Base-by-base conservation (phyloP, 257 asterid genomes). In the Fraxinus anomala region DNA sequence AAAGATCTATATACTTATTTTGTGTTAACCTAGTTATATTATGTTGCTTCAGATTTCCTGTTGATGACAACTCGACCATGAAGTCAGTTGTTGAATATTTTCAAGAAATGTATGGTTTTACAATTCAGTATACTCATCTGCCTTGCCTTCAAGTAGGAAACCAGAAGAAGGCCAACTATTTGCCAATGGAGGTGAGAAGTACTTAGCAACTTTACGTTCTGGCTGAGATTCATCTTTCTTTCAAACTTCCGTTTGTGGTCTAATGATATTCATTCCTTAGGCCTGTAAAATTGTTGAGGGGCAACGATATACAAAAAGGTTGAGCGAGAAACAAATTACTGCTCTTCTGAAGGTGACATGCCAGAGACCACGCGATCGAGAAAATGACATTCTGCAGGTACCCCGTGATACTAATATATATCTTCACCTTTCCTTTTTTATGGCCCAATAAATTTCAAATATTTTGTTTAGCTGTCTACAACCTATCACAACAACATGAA, bases 101-200 rank as follows among this genome's bases (percentile, higher is more conserved):
- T 78, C 96, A 92, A 84, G 98, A 94, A 86, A 91, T 94, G 95
- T 94, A 96, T 78, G 99, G 84, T 67, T 96, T 93, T 87, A 88
- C 94, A 1, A 96, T 96, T 81, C 97, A 91, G 89, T 83, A 96
- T 49, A 84, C 96, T 59, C 98, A 96, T 86, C 96, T 96, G 75
- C 99, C 99, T 77, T 96, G 99, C 85, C 98, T 96, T 65, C 99
- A 96, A 96, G 99, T 96, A n/a, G 99, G 99, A 82, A 96, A 94
- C 86, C 99, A 96, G 85, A 96, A 92, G 94, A 96, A 96, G 88
- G 98, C 97, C 42, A 96, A 90, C 87, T 96, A 96, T 85, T 86
- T 96, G 70, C 99, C 99, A 4, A 93, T 96, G 99, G 99, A 96
- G 99, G 99, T 93, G 26, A 36, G 80, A 75, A 61, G 31, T 68